phyloP scores from a whole-genome alignment of 345 rosid genomes.

The Aquilaria yunnanensis region DNA sequence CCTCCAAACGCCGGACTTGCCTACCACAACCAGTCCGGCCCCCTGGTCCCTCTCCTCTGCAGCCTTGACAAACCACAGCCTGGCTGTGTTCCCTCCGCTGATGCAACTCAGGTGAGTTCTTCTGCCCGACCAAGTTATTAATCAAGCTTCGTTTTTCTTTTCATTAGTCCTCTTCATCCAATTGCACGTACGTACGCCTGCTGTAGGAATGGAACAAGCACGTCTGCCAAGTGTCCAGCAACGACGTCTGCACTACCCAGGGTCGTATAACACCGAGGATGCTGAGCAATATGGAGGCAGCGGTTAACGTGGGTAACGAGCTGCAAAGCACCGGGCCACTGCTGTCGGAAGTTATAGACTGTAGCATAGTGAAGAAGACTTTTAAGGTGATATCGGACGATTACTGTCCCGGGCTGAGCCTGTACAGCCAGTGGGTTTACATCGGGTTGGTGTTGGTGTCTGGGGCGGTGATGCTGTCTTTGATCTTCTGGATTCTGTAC shows the following conservation, averaged over 20 bases:
- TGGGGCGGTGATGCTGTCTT: slow-evolving; percentile 35
- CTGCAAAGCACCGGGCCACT: slow-evolving; percentile 30
- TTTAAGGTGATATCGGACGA: slow-evolving; percentile 16
- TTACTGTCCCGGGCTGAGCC: slow-evolving; percentile 29
- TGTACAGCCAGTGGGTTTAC: slow-evolving; percentile 33
- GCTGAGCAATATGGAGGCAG: slow-evolving; percentile 27
- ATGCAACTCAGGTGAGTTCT: slow-evolving; percentile 48
- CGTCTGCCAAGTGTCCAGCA: slow-evolving; percentile 42
- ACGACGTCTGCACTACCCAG: slow-evolving; percentile 28
- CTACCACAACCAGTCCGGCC: slow-evolving; percentile 73
- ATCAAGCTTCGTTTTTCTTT: too few species aligned
- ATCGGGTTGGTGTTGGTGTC: slow-evolving; percentile 36
- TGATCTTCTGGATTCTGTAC: slow-evolving; percentile 42
- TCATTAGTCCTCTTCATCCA: too few species aligned
- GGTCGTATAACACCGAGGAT: slow-evolving; percentile 37
- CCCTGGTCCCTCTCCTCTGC: slow-evolving; percentile 52
- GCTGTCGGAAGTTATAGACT: slow-evolving; percentile 31
- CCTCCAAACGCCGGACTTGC: slow-evolving; percentile 30
- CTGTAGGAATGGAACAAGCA: slow-evolving; percentile 45
- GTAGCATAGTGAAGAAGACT: slow-evolving; percentile 33
- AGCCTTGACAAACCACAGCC: slow-evolving; percentile 37
- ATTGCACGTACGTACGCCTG: not conserved
- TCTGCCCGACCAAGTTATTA: too few species aligned
- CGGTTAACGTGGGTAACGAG: slow-evolving; percentile 40
- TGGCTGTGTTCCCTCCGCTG: slow-evolving; percentile 36